Base-by-base conservation (phyloP, 225 moss, liverwort and hornwort species). In the Rhytidiadelphus loreus region DNA sequence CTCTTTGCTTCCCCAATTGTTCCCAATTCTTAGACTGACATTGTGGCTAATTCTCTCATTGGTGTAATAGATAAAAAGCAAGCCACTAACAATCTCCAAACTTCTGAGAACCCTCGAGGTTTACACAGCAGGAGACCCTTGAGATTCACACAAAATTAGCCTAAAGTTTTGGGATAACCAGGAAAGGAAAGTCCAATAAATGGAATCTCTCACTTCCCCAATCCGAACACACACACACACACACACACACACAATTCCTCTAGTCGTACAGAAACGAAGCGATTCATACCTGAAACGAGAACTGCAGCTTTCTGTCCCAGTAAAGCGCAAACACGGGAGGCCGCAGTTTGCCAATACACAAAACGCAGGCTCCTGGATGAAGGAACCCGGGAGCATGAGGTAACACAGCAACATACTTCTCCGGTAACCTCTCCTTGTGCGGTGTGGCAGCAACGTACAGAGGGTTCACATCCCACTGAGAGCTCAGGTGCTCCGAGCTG, bases 241-340 rank as follows among this genome's bases (percentile, higher is more conserved):
- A 62, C 21, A 37, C 11, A 25, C 26, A 21, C n/a, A 68, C n/a
- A 39, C 39, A 24, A 4, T 16, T 62, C 9, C 23, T 53, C 53
- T 29, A 43, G 3, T 57, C 41, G 16, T 56, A 63, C 50, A 66
- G 58, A 75, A 77, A 53, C 52, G 35, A 87, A 62, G 43, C 53
- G 48, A 55, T 39, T 46, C 77, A 33, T 55, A 94, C 95, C 95
- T 96, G 96, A 87, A 95, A 92, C 71, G 97, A 94, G 61, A 95
- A 95, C 71, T 96, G 97, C 63, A 96, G 80, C 87, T 97, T 96
- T 77, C 93, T 94, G 89, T 96, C 95, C 95, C 97, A 96, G 86
- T 97, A 96, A 12, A 95, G 91, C 24, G 95, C 95, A 86, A 97
- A 93, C 35, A 94, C 93, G 59, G 96, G 96, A 86, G 96, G 94